Base-by-base conservation (phyloP, 2,329 filamentous ascomycete genomes). In the Fusarium nygamai region DNA sequence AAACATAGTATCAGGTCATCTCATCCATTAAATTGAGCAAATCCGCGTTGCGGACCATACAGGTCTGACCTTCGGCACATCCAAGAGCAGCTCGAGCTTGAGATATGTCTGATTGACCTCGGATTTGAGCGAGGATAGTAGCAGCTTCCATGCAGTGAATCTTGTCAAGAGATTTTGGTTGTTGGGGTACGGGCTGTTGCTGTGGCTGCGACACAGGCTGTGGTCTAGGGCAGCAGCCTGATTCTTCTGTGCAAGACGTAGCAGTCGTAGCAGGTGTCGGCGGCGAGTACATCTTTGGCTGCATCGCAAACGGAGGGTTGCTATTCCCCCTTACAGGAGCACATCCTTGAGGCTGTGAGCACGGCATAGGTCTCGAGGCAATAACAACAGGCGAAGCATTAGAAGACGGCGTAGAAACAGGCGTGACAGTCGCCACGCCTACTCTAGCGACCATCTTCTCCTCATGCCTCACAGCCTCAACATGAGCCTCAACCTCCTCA, bases 61-160 rank as follows among this genome's bases (percentile, higher is more conserved):
- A 84, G 4, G 81, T 74, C 8, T 74, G 58, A 9, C 64, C 68
- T 9, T 27, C 20, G 14, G 48, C 20, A 41, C 81, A 83, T 1
- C 82, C 83, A 7, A 85, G 71, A 14, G 75, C 67, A 6, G 72
- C 74, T 27, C 78, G 78, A 17, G 80, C 78, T 10, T 71, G 50
- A 6, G 72, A 71, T 13, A 79, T 58, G 56, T 83, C 78, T 16
- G 74, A 67, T 19, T 80, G 78, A 2, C 83, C 82, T 27, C 84
- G 81, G 71, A 85, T 83, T 31, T 83, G 81, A 24, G 83, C 82
- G 22, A 85, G 83, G 38, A 85, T 79, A 19, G 65, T 72, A n/a
- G 77, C 77, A 24, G 77, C 77, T 29, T 79, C 77, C 56, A 79
- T 74, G 24, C 77, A 79, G 39, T 72, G 77, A 46, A 78, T 79